Evolutionary conservation across 768 basidiomycete genomes (phyloP).

Genomic region (Amanita jacksonii): DNA sequence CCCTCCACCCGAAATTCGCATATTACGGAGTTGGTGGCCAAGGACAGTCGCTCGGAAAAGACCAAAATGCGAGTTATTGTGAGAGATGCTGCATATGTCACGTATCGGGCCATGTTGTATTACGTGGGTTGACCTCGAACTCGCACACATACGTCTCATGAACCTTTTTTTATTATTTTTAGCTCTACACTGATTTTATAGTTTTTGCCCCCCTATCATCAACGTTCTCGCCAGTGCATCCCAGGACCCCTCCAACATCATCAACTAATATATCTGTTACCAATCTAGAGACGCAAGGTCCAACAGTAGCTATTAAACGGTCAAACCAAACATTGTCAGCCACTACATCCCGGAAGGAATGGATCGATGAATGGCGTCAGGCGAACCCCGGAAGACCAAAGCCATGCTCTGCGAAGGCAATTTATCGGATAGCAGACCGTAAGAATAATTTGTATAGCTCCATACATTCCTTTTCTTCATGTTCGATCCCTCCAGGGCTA

Average conservation of each 20-base stretch:
- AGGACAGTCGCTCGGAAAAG: neutral
- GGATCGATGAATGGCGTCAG: constrained; percentile 64
- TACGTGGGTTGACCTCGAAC: constrained; percentile 65
- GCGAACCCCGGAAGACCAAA: constrained; percentile 51
- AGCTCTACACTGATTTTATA: constrained; percentile 83
- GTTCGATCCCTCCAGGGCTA: constrained; percentile 38
- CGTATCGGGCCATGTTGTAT: constrained; percentile 48
- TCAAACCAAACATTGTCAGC: constrained; percentile 13
- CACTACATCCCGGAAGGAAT: constrained; percentile 39
- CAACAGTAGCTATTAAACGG: constrained; percentile 15
- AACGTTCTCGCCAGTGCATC: constrained; percentile 33
- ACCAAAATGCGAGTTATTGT: constrained; percentile 30
- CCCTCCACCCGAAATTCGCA: neutral
- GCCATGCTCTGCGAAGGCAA: constrained; percentile 77
- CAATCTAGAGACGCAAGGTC: constrained; percentile 22
- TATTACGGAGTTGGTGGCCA: neutral
- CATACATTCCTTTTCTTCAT: neutral
- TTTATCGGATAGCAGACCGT: constrained; percentile 80
- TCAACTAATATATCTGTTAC: constrained; percentile 17
- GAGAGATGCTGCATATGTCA: constrained; percentile 38
- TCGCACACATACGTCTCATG: no score
- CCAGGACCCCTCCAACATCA: constrained; percentile 18
- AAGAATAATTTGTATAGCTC: constrained; percentile 20
- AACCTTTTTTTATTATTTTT: no score
- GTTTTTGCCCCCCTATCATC: constrained; percentile 81